phyloP scores from a whole-genome alignment of 2,329 filamentous ascomycete species.

The Penicillium sp. region DNA sequence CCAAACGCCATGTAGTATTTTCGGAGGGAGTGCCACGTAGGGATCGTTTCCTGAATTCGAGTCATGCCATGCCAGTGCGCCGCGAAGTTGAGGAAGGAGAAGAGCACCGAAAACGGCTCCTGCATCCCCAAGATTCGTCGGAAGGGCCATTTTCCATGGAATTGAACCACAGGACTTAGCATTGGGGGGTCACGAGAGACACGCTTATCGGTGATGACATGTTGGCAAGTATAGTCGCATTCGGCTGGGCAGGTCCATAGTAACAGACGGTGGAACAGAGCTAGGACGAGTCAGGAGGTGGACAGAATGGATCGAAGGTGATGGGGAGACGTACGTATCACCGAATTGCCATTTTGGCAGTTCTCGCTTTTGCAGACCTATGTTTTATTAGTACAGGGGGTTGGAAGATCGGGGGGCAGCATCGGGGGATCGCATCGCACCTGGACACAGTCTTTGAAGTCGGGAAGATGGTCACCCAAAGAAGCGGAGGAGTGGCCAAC shows the following conservation, averaged over 20 bases:
- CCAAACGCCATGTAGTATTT: conserved; percentile 81
- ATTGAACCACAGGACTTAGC: conserved; percentile 76
- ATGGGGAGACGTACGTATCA: conserved; percentile 66
- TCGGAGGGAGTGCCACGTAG: conserved; percentile 72
- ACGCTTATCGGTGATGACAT: conserved; percentile 79
- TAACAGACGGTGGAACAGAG: conserved; percentile 81
- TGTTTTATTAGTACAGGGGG: conserved; percentile 24
- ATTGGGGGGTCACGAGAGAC: conserved; percentile 67
- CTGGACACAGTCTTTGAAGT: conserved; percentile 85
- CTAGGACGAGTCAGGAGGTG: conserved; percentile 52
- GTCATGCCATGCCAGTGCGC: conserved; percentile 80
- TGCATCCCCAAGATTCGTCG: conserved; percentile 87
- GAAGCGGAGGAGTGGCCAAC: conserved; percentile 64
- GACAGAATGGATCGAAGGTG: conserved; percentile 1
- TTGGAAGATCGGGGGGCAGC: background rate
- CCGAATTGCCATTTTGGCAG: conserved; percentile 68
- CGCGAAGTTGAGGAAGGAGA: conserved; percentile 87
- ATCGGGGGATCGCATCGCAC: conserved; percentile 51
- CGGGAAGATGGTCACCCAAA: conserved; percentile 79
- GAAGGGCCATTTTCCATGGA: conserved; percentile 99
- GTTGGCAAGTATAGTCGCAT: conserved; percentile 98
- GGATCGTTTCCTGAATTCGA: conserved; percentile 71
- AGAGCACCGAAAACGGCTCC: conserved; percentile 91
- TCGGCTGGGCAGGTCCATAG: conserved; percentile 91
- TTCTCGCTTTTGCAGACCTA: conserved; percentile 82